Evolutionary conservation across 495 filamentous ascomycete species (phyloP).

Genomic region (Emericellopsis terricola): DNA sequence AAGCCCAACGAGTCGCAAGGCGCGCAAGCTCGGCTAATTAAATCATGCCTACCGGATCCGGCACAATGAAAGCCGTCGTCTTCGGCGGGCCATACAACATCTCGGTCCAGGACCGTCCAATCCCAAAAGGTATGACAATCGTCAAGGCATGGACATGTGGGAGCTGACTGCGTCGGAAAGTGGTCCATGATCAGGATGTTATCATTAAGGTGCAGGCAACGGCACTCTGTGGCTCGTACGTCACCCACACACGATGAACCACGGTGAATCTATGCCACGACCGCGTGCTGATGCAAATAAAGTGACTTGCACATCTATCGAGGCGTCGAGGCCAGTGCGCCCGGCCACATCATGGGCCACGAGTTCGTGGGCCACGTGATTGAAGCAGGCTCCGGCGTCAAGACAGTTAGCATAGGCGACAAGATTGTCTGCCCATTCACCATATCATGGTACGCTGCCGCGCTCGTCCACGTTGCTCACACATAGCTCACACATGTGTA

Average conservation of each 20-base stretch:
- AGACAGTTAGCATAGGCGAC: conserved; percentile 56
- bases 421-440: conserved; percentile 76
- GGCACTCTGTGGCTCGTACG: conserved; percentile 83
- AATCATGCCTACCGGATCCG: too few species aligned
- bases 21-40: too few species aligned
- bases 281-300: not conserved
- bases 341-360: conserved; percentile 43
- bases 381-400: conserved; percentile 48
- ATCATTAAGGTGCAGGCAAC: conserved; percentile 75
- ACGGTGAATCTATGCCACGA: conserved; percentile 1
- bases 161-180: conserved; percentile 15
- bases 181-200: conserved; percentile 46
- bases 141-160: not conserved
- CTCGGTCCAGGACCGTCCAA: conserved; percentile 43
- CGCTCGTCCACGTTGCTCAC: not conserved
- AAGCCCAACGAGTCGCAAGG: too few species aligned
- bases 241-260: conserved; percentile 5
- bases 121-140: conserved; percentile 28
- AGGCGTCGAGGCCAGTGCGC: conserved; percentile 44
- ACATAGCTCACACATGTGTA: not conserved
- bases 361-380: conserved; percentile 70
- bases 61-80: conserved; percentile 55
- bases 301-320: conserved; percentile 87
- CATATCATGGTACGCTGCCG: conserved; percentile 50
- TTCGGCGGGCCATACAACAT: conserved; percentile 48